phyloP scores from a whole-genome alignment of 805 yeast genomes.

The Saturnispora besseyi region DNA sequence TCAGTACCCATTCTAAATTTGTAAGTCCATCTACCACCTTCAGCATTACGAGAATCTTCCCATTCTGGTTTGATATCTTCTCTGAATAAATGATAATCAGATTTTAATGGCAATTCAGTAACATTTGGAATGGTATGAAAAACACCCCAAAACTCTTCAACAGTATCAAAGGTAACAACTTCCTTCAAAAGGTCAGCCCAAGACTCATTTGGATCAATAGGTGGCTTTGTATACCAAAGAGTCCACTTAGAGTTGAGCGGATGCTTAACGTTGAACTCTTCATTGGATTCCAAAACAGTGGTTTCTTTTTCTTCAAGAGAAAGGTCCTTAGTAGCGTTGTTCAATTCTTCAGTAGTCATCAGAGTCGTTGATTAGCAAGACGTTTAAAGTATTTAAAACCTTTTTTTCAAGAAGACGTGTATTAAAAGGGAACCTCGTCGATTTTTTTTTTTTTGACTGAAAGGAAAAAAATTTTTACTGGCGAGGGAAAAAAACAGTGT shows the following conservation, averaged over 20 bases:
- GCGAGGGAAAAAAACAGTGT: background rate
- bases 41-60: slow-evolving; percentile 83
- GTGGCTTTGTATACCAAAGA: slow-evolving; percentile 95
- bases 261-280: slow-evolving; percentile 69
- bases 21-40: slow-evolving; percentile 93
- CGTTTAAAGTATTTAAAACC: background rate
- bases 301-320: slow-evolving; percentile 28
- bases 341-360: slow-evolving; percentile 28
- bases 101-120: slow-evolving; percentile 78
- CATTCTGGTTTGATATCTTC: slow-evolving; percentile 95
- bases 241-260: slow-evolving; percentile 92
- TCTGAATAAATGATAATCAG: slow-evolving; percentile 93
- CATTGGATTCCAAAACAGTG: slow-evolving; percentile 51
- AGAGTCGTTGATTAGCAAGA: slow-evolving; percentile 7
- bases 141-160: slow-evolving; percentile 98
- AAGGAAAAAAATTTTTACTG: background rate
- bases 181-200: slow-evolving; percentile 93
- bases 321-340: slow-evolving; percentile 28
- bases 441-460: background rate
- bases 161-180: slow-evolving; percentile 85
- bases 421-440: slow-evolving; percentile 2
- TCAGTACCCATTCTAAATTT: slow-evolving; percentile 53
- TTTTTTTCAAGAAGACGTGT: background rate
- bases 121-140: slow-evolving; percentile 90
- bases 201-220: slow-evolving; percentile 64